These are phyloP conservation scores for Cryoendolithus antarcticus DNA, from an alignment of 2,329 filamentous ascomycete species.

Conservation along the genomic window DNA sequence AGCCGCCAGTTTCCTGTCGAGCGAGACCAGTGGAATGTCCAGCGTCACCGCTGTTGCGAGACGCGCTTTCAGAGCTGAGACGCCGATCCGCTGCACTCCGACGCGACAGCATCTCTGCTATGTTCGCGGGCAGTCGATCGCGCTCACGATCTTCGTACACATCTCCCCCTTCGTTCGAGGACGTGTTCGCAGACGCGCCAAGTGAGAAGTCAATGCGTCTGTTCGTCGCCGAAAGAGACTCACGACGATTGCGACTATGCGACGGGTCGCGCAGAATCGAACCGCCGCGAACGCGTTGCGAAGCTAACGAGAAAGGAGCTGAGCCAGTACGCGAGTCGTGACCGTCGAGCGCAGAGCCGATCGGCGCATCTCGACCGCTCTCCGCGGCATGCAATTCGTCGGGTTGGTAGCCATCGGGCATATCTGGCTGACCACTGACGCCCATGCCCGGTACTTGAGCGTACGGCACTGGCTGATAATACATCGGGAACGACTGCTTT, in stretches of 20 bases:
- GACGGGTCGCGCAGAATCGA: constrained; percentile 45
- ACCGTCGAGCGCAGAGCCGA: constrained; percentile 32
- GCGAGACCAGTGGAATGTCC: too few species aligned
- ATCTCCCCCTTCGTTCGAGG: constrained; percentile 49
- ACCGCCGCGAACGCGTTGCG: constrained; percentile 21
- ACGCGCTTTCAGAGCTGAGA: constrained; percentile 11
- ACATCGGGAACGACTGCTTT: constrained; percentile 54
- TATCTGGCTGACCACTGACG: constrained; percentile 32
- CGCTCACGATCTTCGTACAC: constrained; percentile 47
- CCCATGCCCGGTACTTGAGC: constrained; percentile 30
- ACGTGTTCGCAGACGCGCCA: constrained; percentile 49
- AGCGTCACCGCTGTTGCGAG: constrained; percentile 7
- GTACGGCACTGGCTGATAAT: constrained; percentile 42
- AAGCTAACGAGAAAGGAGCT: constrained; percentile 12
- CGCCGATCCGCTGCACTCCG: constrained; percentile 10
- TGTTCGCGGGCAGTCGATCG: constrained; percentile 29
- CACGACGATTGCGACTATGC: constrained; percentile 29
- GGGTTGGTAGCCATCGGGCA: constrained; percentile 27
- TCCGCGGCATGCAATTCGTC: constrained; percentile 7
- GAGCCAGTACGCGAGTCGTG: constrained; percentile 14
- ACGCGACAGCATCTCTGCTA: constrained; percentile 23
- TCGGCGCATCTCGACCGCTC: constrained; percentile 12
- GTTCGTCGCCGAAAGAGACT: constrained; percentile 45
- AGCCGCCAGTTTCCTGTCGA: constrained; percentile 9
- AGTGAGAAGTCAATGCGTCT: constrained; percentile 60